Evolutionary conservation across 441 rosid genomes (phyloP), one percentile per base, ranked within the genome.

Genomic region (Theobroma grandiflorum): DNA sequence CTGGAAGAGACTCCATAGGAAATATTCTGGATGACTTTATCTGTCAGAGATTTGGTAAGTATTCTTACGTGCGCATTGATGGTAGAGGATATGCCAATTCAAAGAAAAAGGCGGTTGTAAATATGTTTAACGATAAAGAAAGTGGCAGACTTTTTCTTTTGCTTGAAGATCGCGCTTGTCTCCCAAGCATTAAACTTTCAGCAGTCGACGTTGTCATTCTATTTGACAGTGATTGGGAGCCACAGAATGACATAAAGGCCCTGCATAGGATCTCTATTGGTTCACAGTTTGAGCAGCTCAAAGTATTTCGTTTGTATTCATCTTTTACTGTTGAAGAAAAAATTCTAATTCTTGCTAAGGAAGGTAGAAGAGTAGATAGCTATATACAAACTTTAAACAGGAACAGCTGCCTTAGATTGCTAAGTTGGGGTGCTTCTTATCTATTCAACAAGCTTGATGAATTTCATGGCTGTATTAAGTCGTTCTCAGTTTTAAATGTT

Each of bases 81-180:
- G 80, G 75, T 80, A 82, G 79, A 74, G 74, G 33, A 20, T 82
- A 75, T 82, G 52, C 68, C 18, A 72, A 37, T 67, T 37, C 82
- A 53, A 78, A 83, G 82, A 80, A 78, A 79, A 79, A 72, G 38
- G 78, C 82, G 76, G 86, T 85, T 69, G 61, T 87, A 64, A 77
- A 78, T 61, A 65, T 40, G 77, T 89, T 85, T 78, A 89, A 89
- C 59, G 47, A 81, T 58, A 87, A 83, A 81, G 81, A 84, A 14
- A 74, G 80, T 82, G 89, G 83, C 78, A 82, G 82, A 77, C 84
- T 81, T 62, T 81, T 87, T 42, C 76, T 86, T 38, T 82, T 89
- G 82, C 82, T 89, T 66, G 92, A 89, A 80, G 84, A 78, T n/a
- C 90, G 89, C 35, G 88, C 89, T 82, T 84, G 90, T 78, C 83